Evolutionary conservation across 768 basidiomycete species (phyloP).

Genomic region (Pleurotus giganteus): DNA sequence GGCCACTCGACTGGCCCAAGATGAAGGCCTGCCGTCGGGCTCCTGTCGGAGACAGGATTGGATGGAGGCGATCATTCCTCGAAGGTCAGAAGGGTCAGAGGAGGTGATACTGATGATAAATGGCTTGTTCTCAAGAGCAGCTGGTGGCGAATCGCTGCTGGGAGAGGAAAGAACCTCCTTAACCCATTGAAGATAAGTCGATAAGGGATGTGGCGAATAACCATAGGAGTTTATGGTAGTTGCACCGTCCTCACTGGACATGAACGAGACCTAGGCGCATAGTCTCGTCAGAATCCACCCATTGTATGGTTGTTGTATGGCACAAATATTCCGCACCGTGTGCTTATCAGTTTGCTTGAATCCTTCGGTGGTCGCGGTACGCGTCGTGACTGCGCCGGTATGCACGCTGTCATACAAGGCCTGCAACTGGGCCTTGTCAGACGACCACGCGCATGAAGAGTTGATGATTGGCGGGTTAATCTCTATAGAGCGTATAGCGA

Average conservation of each 20-base stretch:
- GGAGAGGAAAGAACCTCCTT: constrained; percentile 43
- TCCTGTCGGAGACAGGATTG: constrained; percentile 51
- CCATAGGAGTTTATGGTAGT: constrained; percentile 86
- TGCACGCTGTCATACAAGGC: constrained; percentile 62
- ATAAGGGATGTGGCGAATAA: constrained; percentile 77
- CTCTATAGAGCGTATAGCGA: constrained; percentile 50
- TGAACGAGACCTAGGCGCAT: constrained; percentile 55
- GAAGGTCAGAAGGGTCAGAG: constrained; percentile 49
- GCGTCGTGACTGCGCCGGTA: constrained; percentile 80
- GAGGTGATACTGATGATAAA: constrained; percentile 81
- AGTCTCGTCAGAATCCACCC: constrained; percentile 1
- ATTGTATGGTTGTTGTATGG: constrained; percentile 6
- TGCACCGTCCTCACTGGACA: constrained; percentile 31
- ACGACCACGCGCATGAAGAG: constrained; percentile 81
- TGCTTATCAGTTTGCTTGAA: constrained; percentile 66
- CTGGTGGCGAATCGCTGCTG: constrained; percentile 7
- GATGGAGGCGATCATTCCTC: constrained; percentile 55
- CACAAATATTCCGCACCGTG: constrained; percentile 41
- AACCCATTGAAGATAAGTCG: constrained; percentile 66
- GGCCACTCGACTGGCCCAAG: constrained; percentile 43
- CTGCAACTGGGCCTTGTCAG: constrained; percentile 58
- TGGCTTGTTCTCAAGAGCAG: constrained; percentile 32
- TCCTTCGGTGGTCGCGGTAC: constrained; percentile 71
- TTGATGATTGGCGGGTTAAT: constrained; percentile 71
- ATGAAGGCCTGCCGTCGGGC: constrained; percentile 22